phyloP scores from a whole-genome alignment of 768 basidiomycete species.

The Dendrothele bispora region DNA sequence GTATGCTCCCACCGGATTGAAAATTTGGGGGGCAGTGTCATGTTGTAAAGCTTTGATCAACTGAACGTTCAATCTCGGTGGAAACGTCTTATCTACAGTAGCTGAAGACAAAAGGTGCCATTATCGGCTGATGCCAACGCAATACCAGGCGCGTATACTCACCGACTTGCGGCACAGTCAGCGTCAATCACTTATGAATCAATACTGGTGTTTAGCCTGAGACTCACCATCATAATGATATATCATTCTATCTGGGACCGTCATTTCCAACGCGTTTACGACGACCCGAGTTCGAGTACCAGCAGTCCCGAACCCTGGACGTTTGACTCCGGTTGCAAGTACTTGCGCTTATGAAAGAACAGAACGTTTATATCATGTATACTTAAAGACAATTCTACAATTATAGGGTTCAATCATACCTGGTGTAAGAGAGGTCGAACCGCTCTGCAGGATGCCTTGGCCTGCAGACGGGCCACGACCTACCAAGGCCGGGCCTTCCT shows the following conservation, averaged over 20 bases:
- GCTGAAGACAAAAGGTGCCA: conserved; percentile 23
- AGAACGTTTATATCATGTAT: too few relatives aligned
- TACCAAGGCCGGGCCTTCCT: too few relatives aligned
- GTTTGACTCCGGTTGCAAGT: conserved; percentile 59
- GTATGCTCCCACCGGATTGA: conserved; percentile 52
- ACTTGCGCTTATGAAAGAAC: conserved; percentile 25
- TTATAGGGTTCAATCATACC: too few relatives aligned
- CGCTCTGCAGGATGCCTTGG: too few relatives aligned
- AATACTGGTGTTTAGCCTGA: not conserved
- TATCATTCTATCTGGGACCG: conserved; percentile 54
- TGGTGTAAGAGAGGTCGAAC: too few relatives aligned
- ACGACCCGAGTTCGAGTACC: conserved; percentile 39
- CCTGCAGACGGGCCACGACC: too few relatives aligned
- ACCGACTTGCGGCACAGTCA: conserved; percentile 4
- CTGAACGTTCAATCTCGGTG: conserved; percentile 46
- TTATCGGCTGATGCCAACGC: not conserved
- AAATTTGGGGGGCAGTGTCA: conserved; percentile 41
- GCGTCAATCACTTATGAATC: not conserved
- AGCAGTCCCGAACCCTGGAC: conserved; percentile 51
- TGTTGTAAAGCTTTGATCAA: conserved; percentile 49
- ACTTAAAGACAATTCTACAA: too few relatives aligned
- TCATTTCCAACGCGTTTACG: conserved; percentile 55
- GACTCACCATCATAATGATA: conserved; percentile 71
- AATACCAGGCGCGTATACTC: conserved; percentile 3
- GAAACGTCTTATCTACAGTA: conserved; percentile 51